Evolutionary conservation across 2,329 filamentous ascomycete genomes (phyloP).

Genomic region (Diaporthe caulivora): DNA sequence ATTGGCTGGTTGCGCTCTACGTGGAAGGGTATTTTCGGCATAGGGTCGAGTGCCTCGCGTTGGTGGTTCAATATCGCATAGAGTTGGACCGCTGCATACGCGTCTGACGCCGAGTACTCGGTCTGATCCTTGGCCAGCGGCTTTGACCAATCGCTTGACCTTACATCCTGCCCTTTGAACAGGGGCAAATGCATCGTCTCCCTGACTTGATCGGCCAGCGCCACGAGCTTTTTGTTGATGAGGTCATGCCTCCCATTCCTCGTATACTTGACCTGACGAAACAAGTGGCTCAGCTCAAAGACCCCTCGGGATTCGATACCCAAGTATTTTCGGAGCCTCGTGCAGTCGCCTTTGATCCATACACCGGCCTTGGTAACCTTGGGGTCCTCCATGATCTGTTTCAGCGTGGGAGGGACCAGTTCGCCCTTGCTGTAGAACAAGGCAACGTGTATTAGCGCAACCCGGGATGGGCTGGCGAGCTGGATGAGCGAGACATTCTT

Average conservation of each 20-base stretch:
- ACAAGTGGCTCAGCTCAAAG: slow-evolving; percentile 86
- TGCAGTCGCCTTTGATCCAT: slow-evolving; percentile 77
- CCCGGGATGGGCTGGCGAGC: slow-evolving; percentile 79
- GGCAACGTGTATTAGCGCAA: slow-evolving; percentile 86
- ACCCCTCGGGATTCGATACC: slow-evolving; percentile 74
- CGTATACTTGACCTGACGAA: slow-evolving; percentile 80
- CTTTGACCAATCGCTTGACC: slow-evolving; percentile 80
- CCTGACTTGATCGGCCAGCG: slow-evolving; percentile 77
- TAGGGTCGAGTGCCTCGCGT: slow-evolving; percentile 74
- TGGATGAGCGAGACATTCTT: slow-evolving; percentile 86
- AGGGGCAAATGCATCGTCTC: slow-evolving; percentile 80
- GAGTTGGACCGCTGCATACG: slow-evolving; percentile 82
- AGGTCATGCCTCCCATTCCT: slow-evolving; percentile 60
- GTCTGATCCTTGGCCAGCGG: slow-evolving; percentile 74
- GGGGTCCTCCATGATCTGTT: slow-evolving; percentile 77
- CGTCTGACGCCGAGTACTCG: slow-evolving; percentile 82
- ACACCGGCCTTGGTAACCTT: slow-evolving; percentile 82
- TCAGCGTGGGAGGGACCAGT: slow-evolving; percentile 78
- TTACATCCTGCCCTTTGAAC: slow-evolving; percentile 77
- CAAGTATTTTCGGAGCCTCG: slow-evolving; percentile 76
- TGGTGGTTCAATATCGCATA: slow-evolving; percentile 79
- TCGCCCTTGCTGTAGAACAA: slow-evolving; percentile 66
- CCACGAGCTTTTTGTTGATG: slow-evolving; percentile 76
- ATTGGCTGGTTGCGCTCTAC: slow-evolving; percentile 78
- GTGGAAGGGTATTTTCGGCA: slow-evolving; percentile 76